Conservation (phyloP, 192 early-diverging fungal genomes). For the Rhizophlyctis rosea region DNA sequence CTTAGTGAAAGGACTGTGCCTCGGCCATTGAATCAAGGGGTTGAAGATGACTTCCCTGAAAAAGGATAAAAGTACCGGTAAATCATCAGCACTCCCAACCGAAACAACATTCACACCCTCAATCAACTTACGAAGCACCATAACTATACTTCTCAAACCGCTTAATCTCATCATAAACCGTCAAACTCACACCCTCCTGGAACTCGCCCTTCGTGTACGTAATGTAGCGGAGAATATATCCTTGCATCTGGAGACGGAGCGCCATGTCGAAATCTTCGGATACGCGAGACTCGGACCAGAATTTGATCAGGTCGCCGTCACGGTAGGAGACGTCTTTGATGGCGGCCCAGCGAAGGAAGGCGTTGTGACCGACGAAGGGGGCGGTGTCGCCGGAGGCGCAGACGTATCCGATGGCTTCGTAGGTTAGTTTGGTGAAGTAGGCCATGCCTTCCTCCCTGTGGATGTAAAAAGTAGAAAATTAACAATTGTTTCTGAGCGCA, state of each 20-base stretch:
- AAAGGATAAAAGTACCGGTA: too few relatives aligned
- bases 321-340: slow-evolving; percentile 29
- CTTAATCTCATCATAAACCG: slow-evolving; percentile 23
- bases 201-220: slow-evolving; percentile 22
- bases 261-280: slow-evolving; percentile 30
- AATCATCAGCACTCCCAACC: too few relatives aligned
- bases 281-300: slow-evolving; percentile 27
- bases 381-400: slow-evolving; percentile 19
- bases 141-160: slow-evolving; percentile 28
- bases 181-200: slow-evolving; percentile 29
- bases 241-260: slow-evolving; percentile 22
- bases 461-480: too few relatives aligned
- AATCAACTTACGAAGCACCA: too few relatives aligned
- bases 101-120: too few relatives aligned
- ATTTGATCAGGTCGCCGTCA: slow-evolving; percentile 20
- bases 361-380: slow-evolving; percentile 29
- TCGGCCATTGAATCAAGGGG: slow-evolving; percentile 18
- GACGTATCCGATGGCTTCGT: slow-evolving; percentile 10
- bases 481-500: too few relatives aligned
- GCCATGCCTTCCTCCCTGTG: slow-evolving; percentile 26
- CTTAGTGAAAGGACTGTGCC: slow-evolving; percentile 11
- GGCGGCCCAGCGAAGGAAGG: slow-evolving; percentile 19
- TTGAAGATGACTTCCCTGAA: slow-evolving; percentile 22
- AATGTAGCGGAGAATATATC: slow-evolving; percentile 22
- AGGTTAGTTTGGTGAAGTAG: slow-evolving; percentile 23